Conservation (phyloP, 352 stramenopile genomes). For the Globisporangium yorkense region DNA sequence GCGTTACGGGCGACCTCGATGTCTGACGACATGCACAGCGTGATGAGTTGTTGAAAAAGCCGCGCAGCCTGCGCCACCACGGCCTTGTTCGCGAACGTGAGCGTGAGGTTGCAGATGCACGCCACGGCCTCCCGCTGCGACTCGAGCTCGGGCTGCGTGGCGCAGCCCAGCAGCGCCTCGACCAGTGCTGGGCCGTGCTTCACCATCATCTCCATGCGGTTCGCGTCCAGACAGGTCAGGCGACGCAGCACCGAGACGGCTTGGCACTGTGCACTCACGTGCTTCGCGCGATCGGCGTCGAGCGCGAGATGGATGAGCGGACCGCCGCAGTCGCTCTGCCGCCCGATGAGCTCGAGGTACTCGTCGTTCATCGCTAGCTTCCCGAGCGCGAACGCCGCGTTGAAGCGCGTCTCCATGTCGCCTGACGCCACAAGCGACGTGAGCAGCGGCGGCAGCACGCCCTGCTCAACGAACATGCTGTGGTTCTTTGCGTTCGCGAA, state of each 20-base stretch:
- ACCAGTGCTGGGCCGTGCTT: slow-evolving; percentile 49
- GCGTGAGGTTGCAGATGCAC: slow-evolving; percentile 82
- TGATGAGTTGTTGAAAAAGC: slow-evolving; percentile 63
- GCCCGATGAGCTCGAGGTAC: slow-evolving; percentile 59
- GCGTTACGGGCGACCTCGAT: slow-evolving; percentile 90
- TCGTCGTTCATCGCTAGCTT: slow-evolving; percentile 87
- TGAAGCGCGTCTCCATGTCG: slow-evolving; percentile 90
- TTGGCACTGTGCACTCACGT: slow-evolving; percentile 80
- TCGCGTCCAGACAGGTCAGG: slow-evolving; percentile 76
- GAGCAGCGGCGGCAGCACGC: slow-evolving; percentile 68
- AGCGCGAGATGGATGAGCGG: slow-evolving; percentile 53
- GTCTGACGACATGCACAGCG: slow-evolving; percentile 75
- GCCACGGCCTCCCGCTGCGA: slow-evolving; percentile 88
- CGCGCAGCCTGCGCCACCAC: slow-evolving; percentile 38
- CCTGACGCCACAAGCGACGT: slow-evolving; percentile 50
- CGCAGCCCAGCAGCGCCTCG: slow-evolving; percentile 39
- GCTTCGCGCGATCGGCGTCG: slow-evolving; percentile 33
- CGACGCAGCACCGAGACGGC: slow-evolving; percentile 87
- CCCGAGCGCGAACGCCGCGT: slow-evolving; percentile 90
- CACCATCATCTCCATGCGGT: slow-evolving; percentile 78
- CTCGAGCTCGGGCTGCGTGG: slow-evolving; percentile 59
- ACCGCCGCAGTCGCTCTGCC: slow-evolving; percentile 40
- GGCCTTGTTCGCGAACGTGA: slow-evolving; percentile 77
- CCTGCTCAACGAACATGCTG: slow-evolving; percentile 55
- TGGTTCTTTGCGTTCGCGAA: slow-evolving; percentile 66